Evolutionary conservation across 768 basidiomycete genomes (phyloP).

Genomic region (Amanita molliuscula): DNA sequence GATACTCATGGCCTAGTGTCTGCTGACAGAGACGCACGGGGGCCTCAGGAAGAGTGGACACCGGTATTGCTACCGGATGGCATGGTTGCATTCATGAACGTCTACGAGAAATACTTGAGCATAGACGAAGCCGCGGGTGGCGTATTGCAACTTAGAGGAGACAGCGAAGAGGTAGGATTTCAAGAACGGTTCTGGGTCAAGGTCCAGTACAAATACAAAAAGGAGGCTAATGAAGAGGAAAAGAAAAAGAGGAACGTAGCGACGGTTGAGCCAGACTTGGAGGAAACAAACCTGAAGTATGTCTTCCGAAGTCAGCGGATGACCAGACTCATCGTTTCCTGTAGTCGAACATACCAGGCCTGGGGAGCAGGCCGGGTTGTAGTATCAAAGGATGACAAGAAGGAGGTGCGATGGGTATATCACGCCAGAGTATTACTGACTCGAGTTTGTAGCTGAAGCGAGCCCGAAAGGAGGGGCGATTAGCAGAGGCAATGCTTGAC

Average conservation of each 20-base stretch:
- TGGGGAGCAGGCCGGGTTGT: slow-evolving; percentile 79
- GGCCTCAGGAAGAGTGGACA: slow-evolving; percentile 92
- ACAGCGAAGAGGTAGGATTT: slow-evolving; percentile 81
- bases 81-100: slow-evolving; percentile 81
- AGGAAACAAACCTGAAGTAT: slow-evolving; percentile 70
- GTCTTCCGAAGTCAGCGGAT: slow-evolving; percentile 16
- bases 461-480: slow-evolving; percentile 67
- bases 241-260: slow-evolving; percentile 58
- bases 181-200: slow-evolving; percentile 82
- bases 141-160: slow-evolving; percentile 64
- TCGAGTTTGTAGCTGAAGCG: slow-evolving; percentile 48
- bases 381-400: slow-evolving; percentile 60
- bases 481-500: slow-evolving; percentile 77
- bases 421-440: slow-evolving; percentile 3
- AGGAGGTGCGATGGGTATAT: slow-evolving; percentile 39
- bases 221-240: slow-evolving; percentile 72
- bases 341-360: slow-evolving; percentile 64
- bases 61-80: slow-evolving; percentile 74
- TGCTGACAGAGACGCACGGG: slow-evolving; percentile 80
- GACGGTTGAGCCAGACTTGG: slow-evolving; percentile 39
- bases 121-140: slow-evolving; percentile 87
- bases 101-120: slow-evolving; percentile 81
- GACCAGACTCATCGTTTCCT: slow-evolving; percentile 5
- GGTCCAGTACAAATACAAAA: slow-evolving; percentile 83
- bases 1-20: slow-evolving; percentile 79